Evolutionary conservation across 1,139 yeast species (phyloP).

Genomic region (Taphrina confusa): DNA sequence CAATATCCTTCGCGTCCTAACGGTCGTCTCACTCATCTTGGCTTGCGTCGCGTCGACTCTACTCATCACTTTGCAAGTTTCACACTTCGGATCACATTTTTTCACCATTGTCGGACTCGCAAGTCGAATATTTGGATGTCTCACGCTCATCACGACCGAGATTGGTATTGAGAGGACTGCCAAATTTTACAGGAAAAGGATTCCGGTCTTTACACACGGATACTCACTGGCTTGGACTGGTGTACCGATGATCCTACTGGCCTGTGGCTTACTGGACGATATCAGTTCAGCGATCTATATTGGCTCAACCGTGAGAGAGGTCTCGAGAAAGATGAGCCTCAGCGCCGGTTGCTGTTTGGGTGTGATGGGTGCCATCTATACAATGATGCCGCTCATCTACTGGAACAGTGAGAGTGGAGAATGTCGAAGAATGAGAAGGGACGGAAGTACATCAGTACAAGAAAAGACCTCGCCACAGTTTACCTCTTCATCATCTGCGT

Average conservation of each 20-base stretch:
- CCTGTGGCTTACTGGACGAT: neutral
- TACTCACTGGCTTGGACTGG: conserved; percentile 29
- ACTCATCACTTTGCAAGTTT: conserved; percentile 4
- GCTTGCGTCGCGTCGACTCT: conserved; percentile 11
- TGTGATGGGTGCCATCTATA: conserved; percentile 13
- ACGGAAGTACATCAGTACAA: neutral
- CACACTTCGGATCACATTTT: conserved; percentile 11
- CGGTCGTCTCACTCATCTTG: conserved; percentile 6
- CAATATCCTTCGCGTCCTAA: conserved; percentile 24
- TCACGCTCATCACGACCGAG: conserved; percentile 13
- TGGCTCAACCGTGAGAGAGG: neutral
- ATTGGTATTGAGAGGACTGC: conserved; percentile 4
- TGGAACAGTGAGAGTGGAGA: conserved; percentile 28
- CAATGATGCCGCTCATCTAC: conserved; percentile 15
- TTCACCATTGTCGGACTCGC: conserved; percentile 12
- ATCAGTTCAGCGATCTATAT: neutral
- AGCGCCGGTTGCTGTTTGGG: conserved; percentile 15
- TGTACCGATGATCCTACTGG: conserved; percentile 7
- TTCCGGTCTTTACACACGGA: conserved; percentile 13
- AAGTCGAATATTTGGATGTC: neutral
- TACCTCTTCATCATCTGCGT: neutral
- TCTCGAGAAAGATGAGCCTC: conserved; percentile 1
- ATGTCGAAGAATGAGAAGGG: conserved; percentile 15
- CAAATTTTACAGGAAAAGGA: neutral
- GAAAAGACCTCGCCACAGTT: neutral